Base-by-base conservation (phyloP, 176 grass and related monocot genomes). In the Ensete ventricosum region DNA sequence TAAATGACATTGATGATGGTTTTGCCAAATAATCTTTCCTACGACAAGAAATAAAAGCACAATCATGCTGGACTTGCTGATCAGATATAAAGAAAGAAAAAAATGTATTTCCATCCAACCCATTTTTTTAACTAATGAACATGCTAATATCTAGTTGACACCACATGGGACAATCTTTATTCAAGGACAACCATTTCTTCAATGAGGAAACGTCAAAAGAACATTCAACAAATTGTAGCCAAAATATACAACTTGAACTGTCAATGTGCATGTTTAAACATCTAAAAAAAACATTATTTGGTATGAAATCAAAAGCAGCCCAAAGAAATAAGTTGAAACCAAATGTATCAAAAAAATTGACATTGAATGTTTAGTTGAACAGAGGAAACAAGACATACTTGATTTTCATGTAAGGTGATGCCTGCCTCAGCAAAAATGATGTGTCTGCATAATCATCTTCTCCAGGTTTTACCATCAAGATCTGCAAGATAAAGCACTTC, bases 341-440 rank as follows among this genome's bases (percentile, higher is more conserved):
- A 49, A 62, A 20, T 50, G 14, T 62, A 50, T 29, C 11, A 76
- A 62, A 25, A 25, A 48, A 58, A 10, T 17, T 4, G 11, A 62
- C 20, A 24, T 9, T 52, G 20, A 23, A 65, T 23, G 48, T 9
- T 48, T n/a, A 50, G 9, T 14, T 24, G 52, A 70, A 19, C 16
- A 7, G 8, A 69, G 52, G 3, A 9, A 88, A 78, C 34, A 16
- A 25, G 23, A 7, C 58, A 43, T 92, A 96, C 93, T 86, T 96
- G 79, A 96, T 92, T 96, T 92, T 96, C 93, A 96, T 96, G 81
- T 92, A 96, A 51, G 89, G 93, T 81, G 93, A 92, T 88, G 93
- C 93, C 77, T 96, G 89, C 90, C 93, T 92, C 43, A 96, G 81
- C 65, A 96, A 83, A 92, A 86, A 96, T 71, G 93, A 92, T 66